phyloP scores from a whole-genome alignment of 1,139 yeast genomes.

The Diutina catenulata region DNA sequence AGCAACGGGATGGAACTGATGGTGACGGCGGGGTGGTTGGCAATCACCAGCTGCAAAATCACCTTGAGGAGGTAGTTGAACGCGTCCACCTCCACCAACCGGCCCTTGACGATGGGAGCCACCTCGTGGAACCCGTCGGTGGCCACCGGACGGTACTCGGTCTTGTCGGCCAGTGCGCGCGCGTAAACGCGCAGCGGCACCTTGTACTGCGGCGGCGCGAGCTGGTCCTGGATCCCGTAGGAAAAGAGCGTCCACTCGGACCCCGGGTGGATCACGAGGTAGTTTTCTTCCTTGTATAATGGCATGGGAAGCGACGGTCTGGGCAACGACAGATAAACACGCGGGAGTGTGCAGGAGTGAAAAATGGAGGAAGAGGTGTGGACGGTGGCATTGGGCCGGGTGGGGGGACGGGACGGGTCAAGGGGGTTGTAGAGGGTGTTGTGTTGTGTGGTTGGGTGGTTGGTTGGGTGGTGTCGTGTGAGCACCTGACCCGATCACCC shows the following conservation, averaged over 20 bases:
- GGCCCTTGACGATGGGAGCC: conserved; percentile 52
- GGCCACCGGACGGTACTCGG: conserved; percentile 24
- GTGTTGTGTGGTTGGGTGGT: too few species aligned
- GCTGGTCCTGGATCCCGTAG: conserved; percentile 71
- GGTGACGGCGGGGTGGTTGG: conserved; percentile 37
- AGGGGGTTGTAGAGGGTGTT: too few species aligned
- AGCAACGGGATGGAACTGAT: conserved; percentile 38
- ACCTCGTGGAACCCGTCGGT: conserved; percentile 29
- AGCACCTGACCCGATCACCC: too few species aligned
- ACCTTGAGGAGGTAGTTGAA: conserved; percentile 57
- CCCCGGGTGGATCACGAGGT: conserved; percentile 71
- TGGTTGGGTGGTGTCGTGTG: too few species aligned
- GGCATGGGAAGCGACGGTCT: too few species aligned
- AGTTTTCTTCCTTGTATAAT: conserved; percentile 48
- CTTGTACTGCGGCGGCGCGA: conserved; percentile 64
- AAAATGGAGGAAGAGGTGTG: too few species aligned
- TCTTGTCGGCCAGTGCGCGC: conserved; percentile 23
- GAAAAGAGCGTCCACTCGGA: conserved; percentile 62
- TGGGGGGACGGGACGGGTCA: too few species aligned
- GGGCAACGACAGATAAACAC: too few species aligned
- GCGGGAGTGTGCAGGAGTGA: too few species aligned
- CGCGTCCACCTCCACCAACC: conserved; percentile 57
- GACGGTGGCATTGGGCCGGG: too few species aligned
- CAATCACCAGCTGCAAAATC: conserved; percentile 44
- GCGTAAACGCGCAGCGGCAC: conserved; percentile 68